Evolutionary conservation across 768 basidiomycete genomes (phyloP), one percentile per base, ranked within the genome.

Genomic region (Mycena floridula): DNA sequence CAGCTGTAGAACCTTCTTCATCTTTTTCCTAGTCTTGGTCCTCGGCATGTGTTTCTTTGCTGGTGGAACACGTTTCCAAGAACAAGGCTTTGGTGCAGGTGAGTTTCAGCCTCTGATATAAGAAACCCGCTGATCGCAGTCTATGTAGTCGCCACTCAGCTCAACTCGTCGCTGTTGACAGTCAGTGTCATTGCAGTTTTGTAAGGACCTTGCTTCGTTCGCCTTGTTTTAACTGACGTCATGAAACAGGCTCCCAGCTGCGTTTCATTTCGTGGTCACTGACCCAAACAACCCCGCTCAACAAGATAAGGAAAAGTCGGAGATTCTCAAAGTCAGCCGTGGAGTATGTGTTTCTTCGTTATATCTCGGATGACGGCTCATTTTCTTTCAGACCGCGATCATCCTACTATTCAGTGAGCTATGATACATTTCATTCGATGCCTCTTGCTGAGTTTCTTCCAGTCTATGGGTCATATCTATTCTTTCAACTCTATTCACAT

Each of bases 11-110:
- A 40, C n/a, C n/a, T n/a, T n/a, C n/a, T 49, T 37, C 12, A 26
- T 22, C 15, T 39, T 32, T 35, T 15, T 18, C 13, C 32, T 43
- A 86, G 84, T 90, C 25, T 72, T 93, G 40, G 81, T 92, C 15
- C 72, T 91, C 24, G 89, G 89, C 40, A 89, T 92, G 89, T 90
- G 89, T 56, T 91, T 91, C 66, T 90, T 91, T 52, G 87, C 85
- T 18, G 89, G 88, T 45, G 89, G 89, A 16, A 64, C 81, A 41
- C 76, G 76, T 52, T 90, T 79, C 56, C 84, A 82, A 16, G 83
- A 89, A 52, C 89, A 90, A 63, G 87, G 82, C 1, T 87, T 89
- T 54, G 81, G 82, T 39, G 64, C 74, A 30, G 81, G 87, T 87
- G 50, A 56, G 85, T 68, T 43, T 25, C 65, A 69, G 47, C 49